Evolutionary conservation across 208 protist species (phyloP).

Genomic region (Acanthamoeba castellanii): DNA sequence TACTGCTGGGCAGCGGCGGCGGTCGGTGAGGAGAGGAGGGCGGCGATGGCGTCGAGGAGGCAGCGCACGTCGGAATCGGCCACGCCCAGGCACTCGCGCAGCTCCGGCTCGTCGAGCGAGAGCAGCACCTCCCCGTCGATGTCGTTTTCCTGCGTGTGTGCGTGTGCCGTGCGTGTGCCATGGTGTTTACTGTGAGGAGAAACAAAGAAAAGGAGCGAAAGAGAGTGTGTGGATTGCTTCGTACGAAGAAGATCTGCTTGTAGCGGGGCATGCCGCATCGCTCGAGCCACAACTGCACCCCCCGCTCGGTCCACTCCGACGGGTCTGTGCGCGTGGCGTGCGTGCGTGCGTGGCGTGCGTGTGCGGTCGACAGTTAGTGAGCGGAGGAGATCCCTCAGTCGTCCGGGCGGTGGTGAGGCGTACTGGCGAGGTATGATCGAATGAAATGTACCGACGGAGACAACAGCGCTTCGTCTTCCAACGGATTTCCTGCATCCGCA

Average conservation of each 20-base stretch:
- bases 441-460: constrained; percentile 46
- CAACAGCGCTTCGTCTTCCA: constrained; percentile 45
- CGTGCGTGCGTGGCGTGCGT: background rate
- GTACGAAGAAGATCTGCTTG: constrained; percentile 61
- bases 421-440: constrained; percentile 35
- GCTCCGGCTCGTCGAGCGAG: constrained; percentile 7
- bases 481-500: background rate
- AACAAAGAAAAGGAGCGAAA: background rate
- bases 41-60: constrained; percentile 23
- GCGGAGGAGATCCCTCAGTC: background rate
- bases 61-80: background rate
- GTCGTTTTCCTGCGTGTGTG: constrained; percentile 10
- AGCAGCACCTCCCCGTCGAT: constrained; percentile 53
- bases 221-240: too few relatives aligned
- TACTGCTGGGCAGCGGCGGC: too few relatives aligned
- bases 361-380: too few relatives aligned
- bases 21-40: too few relatives aligned
- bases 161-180: background rate
- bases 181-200: background rate
- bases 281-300: constrained; percentile 44
- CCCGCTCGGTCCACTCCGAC: constrained; percentile 27
- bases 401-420: background rate
- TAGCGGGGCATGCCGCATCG: constrained; percentile 23
- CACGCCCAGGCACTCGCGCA: constrained; percentile 27
- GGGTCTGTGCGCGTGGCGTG: background rate